phyloP scores from a whole-genome alignment of 2,329 filamentous ascomycete species.

The Aspergillus chevalieri region DNA sequence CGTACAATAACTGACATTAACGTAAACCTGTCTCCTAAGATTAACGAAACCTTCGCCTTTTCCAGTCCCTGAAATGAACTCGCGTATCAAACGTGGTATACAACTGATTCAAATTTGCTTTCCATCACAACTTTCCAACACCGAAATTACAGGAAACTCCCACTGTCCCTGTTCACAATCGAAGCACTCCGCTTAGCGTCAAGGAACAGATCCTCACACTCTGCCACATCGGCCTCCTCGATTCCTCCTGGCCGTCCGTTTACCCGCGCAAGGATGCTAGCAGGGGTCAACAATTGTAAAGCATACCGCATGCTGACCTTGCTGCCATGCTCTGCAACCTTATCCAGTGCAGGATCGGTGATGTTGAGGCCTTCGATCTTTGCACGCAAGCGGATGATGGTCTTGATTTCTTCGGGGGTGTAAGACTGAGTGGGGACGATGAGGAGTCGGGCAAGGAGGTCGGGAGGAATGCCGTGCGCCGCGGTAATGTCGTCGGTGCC shows the following conservation, averaged over 20 bases:
- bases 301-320: slow-evolving; percentile 89
- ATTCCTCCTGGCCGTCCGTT: slow-evolving; percentile 67
- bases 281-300: slow-evolving; percentile 81
- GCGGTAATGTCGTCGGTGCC: slow-evolving; percentile 73
- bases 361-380: slow-evolving; percentile 75
- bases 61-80: slow-evolving; percentile 9
- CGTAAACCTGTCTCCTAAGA: slow-evolving; percentile 8
- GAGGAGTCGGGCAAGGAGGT: slow-evolving; percentile 87
- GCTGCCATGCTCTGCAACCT: slow-evolving; percentile 78
- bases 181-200: slow-evolving; percentile 72
- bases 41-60: slow-evolving; percentile 9
- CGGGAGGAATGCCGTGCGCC: slow-evolving; percentile 87
- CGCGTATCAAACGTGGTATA: slow-evolving; percentile 16
- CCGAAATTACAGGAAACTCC: slow-evolving; percentile 54
- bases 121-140: background rate
- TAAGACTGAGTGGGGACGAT: slow-evolving; percentile 95
- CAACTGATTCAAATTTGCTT: slow-evolving; percentile 9
- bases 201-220: slow-evolving; percentile 79
- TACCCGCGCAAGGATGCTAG: slow-evolving; percentile 84
- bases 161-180: slow-evolving; percentile 60
- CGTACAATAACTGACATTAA: slow-evolving; percentile 12
- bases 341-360: slow-evolving; percentile 75
- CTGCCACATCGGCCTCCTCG: slow-evolving; percentile 68
- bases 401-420: slow-evolving; percentile 79
- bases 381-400: slow-evolving; percentile 79